These are phyloP conservation scores for Ogataea henricii DNA, from an alignment of 805 yeast species.

Conservation along the genomic window DNA sequence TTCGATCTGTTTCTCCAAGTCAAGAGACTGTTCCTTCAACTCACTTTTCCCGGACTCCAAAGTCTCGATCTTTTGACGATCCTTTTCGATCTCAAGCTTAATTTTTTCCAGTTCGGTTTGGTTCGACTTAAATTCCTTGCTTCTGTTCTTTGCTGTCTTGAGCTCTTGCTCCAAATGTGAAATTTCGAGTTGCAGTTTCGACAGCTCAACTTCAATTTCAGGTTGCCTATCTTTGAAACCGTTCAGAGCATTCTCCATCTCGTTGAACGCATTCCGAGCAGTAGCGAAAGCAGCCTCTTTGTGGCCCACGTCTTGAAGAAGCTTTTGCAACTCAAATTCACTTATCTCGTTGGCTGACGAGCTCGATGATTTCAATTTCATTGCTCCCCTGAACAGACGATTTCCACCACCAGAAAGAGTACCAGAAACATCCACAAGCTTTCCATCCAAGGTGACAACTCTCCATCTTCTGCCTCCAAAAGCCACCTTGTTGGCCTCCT, in stretches of 20 bases:
- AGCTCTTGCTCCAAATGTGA: conserved; percentile 58
- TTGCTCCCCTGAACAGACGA: conserved; percentile 67
- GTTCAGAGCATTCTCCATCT: conserved; percentile 61
- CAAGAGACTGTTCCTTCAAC: conserved; percentile 56
- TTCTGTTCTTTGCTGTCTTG: conserved; percentile 44
- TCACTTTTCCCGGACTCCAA: conserved; percentile 31
- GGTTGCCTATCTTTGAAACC: conserved; percentile 69
- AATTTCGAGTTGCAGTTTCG: conserved; percentile 64
- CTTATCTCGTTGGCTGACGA: conserved; percentile 38
- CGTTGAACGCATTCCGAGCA: conserved; percentile 51
- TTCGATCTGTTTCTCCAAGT: conserved; percentile 56
- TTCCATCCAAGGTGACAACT: conserved; percentile 92
- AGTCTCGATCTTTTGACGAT: conserved; percentile 36
- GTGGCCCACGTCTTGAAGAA: conserved; percentile 52
- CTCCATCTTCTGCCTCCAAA: conserved; percentile 78
- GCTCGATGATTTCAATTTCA: conserved; percentile 54
- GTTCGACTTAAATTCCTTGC: conserved; percentile 39
- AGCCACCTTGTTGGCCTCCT: conserved; percentile 85
- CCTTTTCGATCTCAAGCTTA: conserved; percentile 19
- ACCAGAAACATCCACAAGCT: conserved; percentile 89
- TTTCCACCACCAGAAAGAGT: conserved; percentile 97
- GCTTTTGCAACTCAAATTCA: conserved; percentile 55
- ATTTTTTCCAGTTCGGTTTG: conserved; percentile 18
- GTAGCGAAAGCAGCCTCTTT: conserved; percentile 56
- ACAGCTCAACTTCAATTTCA: conserved; percentile 60